phyloP scores from a whole-genome alignment of 768 basidiomycete species.

The Suillus alpinus region DNA sequence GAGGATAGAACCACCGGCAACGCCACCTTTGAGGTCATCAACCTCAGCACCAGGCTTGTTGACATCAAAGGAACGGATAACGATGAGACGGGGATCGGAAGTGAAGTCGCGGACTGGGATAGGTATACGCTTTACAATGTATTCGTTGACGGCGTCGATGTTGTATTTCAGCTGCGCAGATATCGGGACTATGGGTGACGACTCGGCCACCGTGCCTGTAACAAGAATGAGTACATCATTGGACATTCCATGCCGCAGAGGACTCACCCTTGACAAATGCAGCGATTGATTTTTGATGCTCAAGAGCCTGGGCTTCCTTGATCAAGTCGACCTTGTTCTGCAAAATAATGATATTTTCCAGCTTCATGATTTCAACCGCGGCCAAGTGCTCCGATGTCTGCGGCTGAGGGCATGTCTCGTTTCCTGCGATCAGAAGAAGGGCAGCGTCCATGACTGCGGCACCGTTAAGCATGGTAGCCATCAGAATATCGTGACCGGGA shows the following conservation, averaged over 20 bases:
- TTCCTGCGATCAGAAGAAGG: conserved; percentile 90
- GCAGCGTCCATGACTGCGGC: conserved; percentile 99
- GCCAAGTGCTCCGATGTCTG: conserved; percentile 99
- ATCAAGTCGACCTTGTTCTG: conserved; percentile 99
- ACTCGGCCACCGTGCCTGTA: conserved; percentile 92
- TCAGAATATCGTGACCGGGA: conserved; percentile 98
- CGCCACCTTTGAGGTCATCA: conserved; percentile 95
- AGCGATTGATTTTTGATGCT: conserved; percentile 94
- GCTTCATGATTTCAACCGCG: conserved; percentile 99
- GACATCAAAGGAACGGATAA: conserved; percentile 99
- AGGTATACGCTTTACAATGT: conserved; percentile 95
- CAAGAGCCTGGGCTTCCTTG: conserved; percentile 89
- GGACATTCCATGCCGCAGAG: background rate
- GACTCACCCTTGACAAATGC: conserved; percentile 89
- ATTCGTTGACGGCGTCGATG: conserved; percentile 98
- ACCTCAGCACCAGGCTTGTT: conserved; percentile 99
- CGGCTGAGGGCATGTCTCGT: conserved; percentile 98
- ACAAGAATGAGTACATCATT: background rate
- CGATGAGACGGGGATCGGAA: conserved; percentile 89
- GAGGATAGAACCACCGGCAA: conserved; percentile 95
- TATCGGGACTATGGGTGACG: conserved; percentile 97
- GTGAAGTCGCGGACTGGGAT: conserved; percentile 93
- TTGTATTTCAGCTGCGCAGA: conserved; percentile 99
- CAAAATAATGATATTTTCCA: conserved; percentile 95
- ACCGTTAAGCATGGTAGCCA: conserved; percentile 99